phyloP scores from a whole-genome alignment of 192 early-diverging fungal genomes.

The Umbelopsis vinacea region DNA sequence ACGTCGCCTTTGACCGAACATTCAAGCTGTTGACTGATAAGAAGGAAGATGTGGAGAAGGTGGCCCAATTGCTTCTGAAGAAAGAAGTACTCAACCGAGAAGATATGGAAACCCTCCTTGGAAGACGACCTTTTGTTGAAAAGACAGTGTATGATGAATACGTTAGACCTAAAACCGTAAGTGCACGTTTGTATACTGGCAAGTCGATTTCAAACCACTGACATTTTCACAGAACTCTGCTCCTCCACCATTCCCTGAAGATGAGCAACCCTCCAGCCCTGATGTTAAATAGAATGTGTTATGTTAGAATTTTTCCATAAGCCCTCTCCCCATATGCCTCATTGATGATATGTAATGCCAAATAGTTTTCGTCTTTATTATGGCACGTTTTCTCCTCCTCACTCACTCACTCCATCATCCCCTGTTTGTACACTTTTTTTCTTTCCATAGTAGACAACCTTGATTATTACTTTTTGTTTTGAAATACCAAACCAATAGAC shows the following conservation, averaged over 20 bases:
- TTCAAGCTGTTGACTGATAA: slow-evolving; percentile 79
- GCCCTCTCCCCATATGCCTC: not conserved
- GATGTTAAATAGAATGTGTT: slow-evolving; percentile 4
- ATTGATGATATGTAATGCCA: slow-evolving; percentile 14
- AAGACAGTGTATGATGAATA: slow-evolving; percentile 69
- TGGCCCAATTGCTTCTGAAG: slow-evolving; percentile 87
- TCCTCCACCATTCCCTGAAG: slow-evolving; percentile 14
- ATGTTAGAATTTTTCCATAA: slow-evolving; percentile 3
- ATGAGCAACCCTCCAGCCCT: not conserved
- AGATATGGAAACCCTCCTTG: slow-evolving; percentile 89
- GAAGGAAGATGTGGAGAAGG: slow-evolving; percentile 84
- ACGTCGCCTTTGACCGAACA: slow-evolving; percentile 78
- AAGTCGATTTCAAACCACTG: not conserved
- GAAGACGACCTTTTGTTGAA: slow-evolving; percentile 75
- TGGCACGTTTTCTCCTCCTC: slow-evolving; percentile 9
- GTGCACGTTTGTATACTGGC: not conserved
- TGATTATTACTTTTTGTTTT: not conserved
- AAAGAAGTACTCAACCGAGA: slow-evolving; percentile 95
- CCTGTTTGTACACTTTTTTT: not conserved
- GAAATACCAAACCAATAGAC: slow-evolving; percentile 1
- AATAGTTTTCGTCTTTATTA: not conserved
- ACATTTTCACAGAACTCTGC: not conserved
- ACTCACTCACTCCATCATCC: not conserved
- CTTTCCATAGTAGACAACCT: slow-evolving; percentile 10
- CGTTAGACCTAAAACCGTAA: slow-evolving; percentile 35